Evolutionary conservation across 768 basidiomycete genomes (phyloP).

Genomic region (Boletus sensibilis): DNA sequence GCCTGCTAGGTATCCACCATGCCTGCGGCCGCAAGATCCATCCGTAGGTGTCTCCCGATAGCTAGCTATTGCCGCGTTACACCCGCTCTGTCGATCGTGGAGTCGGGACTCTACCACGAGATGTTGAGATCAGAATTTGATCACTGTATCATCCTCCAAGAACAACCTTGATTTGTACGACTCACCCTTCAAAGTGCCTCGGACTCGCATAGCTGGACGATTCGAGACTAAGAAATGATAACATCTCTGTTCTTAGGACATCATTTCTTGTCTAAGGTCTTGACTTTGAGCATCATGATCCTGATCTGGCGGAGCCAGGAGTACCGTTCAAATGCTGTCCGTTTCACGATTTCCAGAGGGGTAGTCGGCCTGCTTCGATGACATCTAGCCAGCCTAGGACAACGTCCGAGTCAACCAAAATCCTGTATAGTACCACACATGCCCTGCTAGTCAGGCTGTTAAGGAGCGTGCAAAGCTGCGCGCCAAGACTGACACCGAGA

Average conservation of each 20-base stretch:
- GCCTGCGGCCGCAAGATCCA: not conserved
- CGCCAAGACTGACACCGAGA: constrained; percentile 20
- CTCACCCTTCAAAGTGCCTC: not conserved
- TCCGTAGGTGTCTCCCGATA: not conserved
- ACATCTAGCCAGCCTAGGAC: not conserved
- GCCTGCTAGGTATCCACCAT: not conserved
- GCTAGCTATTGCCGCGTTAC: not conserved
- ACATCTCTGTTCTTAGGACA: not conserved
- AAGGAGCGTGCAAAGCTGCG: constrained; percentile 1
- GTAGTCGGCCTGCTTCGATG: constrained; percentile 2
- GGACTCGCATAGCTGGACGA: not conserved
- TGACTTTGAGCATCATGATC: not conserved
- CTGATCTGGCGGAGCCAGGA: constrained; percentile 1
- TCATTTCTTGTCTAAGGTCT: not conserved
- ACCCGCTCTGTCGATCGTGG: not conserved
- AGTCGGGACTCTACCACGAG: not conserved
- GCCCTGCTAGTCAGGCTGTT: not conserved
- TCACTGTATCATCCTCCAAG: not conserved
- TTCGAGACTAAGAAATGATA: not conserved
- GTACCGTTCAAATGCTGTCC: not conserved
- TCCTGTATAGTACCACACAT: not conserved
- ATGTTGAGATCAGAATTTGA: not conserved
- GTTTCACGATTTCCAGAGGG: constrained; percentile 7
- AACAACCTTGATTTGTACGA: not conserved
- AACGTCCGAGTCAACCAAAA: not conserved